phyloP scores from a whole-genome alignment of 2,329 filamentous ascomycete genomes.

The Drechslera avenae region DNA sequence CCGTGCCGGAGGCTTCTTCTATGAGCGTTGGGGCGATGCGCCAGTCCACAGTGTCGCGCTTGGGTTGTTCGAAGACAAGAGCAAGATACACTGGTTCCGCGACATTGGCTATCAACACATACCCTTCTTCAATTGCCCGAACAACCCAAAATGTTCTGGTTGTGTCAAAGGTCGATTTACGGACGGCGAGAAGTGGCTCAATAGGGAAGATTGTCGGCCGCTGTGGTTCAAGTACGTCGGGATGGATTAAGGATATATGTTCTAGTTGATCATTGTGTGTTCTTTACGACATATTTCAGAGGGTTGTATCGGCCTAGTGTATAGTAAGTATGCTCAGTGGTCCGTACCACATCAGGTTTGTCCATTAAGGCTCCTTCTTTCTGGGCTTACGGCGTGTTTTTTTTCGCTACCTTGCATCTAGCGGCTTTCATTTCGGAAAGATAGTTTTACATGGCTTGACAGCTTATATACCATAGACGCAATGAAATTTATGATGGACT shows the following conservation, averaged over 20 bases:
- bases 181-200: constrained; percentile 82
- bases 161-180: constrained; percentile 88
- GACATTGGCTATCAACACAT: constrained; percentile 99
- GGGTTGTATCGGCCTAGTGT: neutral
- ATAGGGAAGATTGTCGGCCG: constrained; percentile 90
- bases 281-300: neutral
- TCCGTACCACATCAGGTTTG: neutral
- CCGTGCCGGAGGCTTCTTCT: constrained; percentile 94
- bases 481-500: neutral
- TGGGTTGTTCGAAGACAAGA: constrained; percentile 87
- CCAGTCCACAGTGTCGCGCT: constrained; percentile 94
- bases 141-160: constrained; percentile 88
- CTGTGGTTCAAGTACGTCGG: constrained; percentile 97
- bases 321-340: neutral
- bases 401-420: neutral
- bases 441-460: neutral
- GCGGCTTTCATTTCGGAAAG: neutral
- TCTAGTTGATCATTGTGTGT: neutral
- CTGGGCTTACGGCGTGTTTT: neutral
- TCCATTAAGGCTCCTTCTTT: no score
- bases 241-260: constrained; percentile 61
- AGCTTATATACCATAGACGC: constrained; percentile 14
- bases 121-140: constrained; percentile 98
- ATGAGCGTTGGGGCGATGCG: constrained; percentile 97
- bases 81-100: constrained; percentile 97